phyloP scores from a whole-genome alignment of 306 rosid species.

The Rosa persica region DNA sequence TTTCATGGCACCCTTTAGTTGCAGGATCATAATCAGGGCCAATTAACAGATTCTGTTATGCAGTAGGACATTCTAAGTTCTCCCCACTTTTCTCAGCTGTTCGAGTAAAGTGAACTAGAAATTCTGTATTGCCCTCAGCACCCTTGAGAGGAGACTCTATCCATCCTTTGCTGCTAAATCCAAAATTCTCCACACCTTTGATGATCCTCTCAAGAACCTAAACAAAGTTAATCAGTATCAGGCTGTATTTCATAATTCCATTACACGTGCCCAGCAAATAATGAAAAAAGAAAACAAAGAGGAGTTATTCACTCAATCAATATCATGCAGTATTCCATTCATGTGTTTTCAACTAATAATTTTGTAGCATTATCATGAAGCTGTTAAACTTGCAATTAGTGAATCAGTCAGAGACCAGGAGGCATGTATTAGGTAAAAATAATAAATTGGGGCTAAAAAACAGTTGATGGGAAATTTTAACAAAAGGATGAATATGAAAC shows the following conservation, averaged over 20 bases:
- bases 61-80: background rate
- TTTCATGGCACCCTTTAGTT: background rate
- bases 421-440: background rate
- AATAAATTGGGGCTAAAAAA: background rate
- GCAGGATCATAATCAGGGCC: background rate
- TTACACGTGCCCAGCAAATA: background rate
- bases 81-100: slow-evolving; percentile 11
- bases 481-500: background rate
- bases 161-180: slow-evolving; percentile 79
- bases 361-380: background rate
- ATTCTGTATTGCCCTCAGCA: slow-evolving; percentile 91
- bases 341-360: background rate
- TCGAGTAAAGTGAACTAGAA: slow-evolving; percentile 70
- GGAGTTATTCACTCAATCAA: background rate
- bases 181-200: slow-evolving; percentile 74
- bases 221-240: slow-evolving; percentile 4
- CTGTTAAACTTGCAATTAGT: background rate
- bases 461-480: background rate
- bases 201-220: slow-evolving; percentile 85
- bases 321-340: background rate
- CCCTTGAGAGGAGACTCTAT: slow-evolving; percentile 92
- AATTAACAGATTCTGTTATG: background rate
- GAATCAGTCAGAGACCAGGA: background rate
- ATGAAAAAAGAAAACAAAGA: background rate
- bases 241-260: background rate